Evolutionary conservation across 768 basidiomycete species (phyloP).

Genomic region (Mycena capillaripes): DNA sequence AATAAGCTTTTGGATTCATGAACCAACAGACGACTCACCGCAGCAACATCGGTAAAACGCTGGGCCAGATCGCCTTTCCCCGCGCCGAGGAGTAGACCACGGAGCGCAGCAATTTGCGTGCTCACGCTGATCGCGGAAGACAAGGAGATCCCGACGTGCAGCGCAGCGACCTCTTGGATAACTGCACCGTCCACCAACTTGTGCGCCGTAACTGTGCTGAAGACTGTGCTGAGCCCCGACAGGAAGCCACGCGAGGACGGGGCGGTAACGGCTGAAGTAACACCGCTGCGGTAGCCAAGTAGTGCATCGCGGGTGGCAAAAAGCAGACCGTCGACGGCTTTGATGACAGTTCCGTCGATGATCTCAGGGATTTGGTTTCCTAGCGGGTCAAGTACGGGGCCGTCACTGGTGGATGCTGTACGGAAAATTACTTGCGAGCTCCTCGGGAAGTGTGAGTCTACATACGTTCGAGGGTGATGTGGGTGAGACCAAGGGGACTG

Average conservation of each 20-base stretch:
- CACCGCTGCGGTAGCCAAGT: constrained; percentile 76
- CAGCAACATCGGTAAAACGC: constrained; percentile 37
- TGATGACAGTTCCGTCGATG: constrained; percentile 61
- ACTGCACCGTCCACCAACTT: constrained; percentile 74
- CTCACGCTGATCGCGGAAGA: constrained; percentile 65
- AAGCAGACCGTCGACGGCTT: constrained; percentile 75
- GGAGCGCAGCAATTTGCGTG: constrained; percentile 72
- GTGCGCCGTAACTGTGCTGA: constrained; percentile 71
- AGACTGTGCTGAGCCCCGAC: constrained; percentile 72
- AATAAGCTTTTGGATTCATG: constrained; percentile 31
- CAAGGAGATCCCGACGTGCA: constrained; percentile 68
- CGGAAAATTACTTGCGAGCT: constrained; percentile 70
- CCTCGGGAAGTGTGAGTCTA: constrained; percentile 53
- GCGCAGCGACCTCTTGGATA: constrained; percentile 70
- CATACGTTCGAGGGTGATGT: constrained; percentile 65
- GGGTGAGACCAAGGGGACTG: constrained; percentile 36
- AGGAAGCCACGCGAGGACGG: constrained; percentile 70
- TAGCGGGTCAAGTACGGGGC: constrained; percentile 67
- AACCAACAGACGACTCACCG: constrained; percentile 24
- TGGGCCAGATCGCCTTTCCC: constrained; percentile 51
- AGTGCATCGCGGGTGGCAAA: constrained; percentile 48
- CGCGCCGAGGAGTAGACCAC: constrained; percentile 57
- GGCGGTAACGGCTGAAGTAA: constrained; percentile 76
- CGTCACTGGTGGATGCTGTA: constrained; percentile 76
- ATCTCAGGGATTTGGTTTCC: constrained; percentile 39